These are phyloP conservation scores for Zelopaecilomyces penicillatus DNA, from an alignment of 2,329 filamentous ascomycete genomes.

Conservation along the genomic window DNA sequence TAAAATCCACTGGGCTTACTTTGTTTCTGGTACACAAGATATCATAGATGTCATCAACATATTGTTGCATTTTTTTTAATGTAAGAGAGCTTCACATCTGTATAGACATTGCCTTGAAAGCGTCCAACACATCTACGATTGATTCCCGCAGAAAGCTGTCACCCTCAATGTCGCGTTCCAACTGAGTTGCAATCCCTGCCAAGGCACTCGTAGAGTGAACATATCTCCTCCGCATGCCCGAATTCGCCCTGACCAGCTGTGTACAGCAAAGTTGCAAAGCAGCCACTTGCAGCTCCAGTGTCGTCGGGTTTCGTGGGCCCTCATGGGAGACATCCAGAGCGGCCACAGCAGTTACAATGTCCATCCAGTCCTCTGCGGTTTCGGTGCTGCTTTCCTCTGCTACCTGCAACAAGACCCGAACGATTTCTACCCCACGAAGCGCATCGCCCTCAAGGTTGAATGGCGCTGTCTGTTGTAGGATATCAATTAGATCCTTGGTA, in stretches of 20 bases:
- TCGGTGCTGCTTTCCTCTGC: constrained; percentile 37
- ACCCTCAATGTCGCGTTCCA: constrained; percentile 25
- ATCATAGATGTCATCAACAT: no score
- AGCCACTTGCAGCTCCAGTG: constrained; percentile 44
- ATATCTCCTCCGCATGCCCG: constrained; percentile 42
- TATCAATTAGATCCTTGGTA: constrained; percentile 38
- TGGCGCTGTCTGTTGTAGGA: constrained; percentile 28
- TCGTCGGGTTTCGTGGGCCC: constrained; percentile 11
- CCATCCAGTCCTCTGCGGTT: constrained; percentile 49
- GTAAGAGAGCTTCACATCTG: no score
- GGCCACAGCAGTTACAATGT: constrained; percentile 41
- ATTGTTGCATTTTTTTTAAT: not conserved
- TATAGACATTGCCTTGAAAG: constrained; percentile 17
- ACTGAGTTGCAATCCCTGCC: constrained; percentile 35
- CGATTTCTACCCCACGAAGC: constrained; percentile 44
- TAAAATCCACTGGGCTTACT: no score
- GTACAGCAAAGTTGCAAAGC: constrained; percentile 47
- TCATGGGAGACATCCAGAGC: constrained; percentile 35
- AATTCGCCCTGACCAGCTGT: constrained; percentile 38
- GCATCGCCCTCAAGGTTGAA: constrained; percentile 21
- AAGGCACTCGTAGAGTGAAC: constrained; percentile 43
- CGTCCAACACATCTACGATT: constrained; percentile 37
- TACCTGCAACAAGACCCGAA: constrained; percentile 45
- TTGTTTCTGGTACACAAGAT: no score
- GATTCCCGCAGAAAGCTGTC: constrained; percentile 29